Evolutionary conservation across 208 protist species (phyloP), one percentile per base, ranked within the genome.

Genomic region (Acanthamoeba healyi): DNA sequence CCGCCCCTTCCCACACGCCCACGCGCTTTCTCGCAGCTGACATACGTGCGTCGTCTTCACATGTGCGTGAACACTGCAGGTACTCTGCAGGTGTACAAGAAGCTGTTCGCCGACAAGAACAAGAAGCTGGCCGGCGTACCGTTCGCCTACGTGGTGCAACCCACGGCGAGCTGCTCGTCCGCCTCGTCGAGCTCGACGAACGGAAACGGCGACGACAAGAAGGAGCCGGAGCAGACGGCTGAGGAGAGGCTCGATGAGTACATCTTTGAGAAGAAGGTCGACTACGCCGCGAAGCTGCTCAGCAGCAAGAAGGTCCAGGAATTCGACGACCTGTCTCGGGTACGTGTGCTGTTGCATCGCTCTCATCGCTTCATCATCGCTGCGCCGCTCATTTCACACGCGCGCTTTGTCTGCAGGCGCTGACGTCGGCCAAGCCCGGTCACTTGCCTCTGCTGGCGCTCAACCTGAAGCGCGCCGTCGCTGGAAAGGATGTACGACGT

Each of bases 21-120:
- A 17, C 9, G 3, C 49, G 22, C n/a, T 56, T 56, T 17, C 49
- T 22, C 15, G 49, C 49, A 56, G 12, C 22, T 17, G 15, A 22
- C 81, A 7, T 36, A 1, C 40, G 6, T 70, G 29, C n/a, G n/a
- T n/a, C 15, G n/a, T 67, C n/a, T 26, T 34, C 10, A 42, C n/a
- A 44, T 19, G 29, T n/a, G 74, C 32, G 22, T 84, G 42, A 19
- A 65, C 58, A 65, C 19, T 4, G 9, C 51, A 63, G 88, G 88
- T n/a, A 93, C 88, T 38, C 63, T 93, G 15, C 44, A 51, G 24
- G 63, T 93, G 29, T 93, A 93, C 88, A 72, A 72, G 88, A 81
- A 93, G 65, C 29, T 72, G 42, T 46, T 81, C 38, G 65, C 40
- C 6, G 88, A 93, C 10, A 58, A 81, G 34, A 44, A 34, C 65